A percentile compares a stretch with the other conserved stretches of the same genome.
These are phyloP conservation scores for Chrysoporthe deuterocubensis DNA, from an alignment of 2,329 filamentous ascomycete genomes.

Conservation along the genomic window DNA sequence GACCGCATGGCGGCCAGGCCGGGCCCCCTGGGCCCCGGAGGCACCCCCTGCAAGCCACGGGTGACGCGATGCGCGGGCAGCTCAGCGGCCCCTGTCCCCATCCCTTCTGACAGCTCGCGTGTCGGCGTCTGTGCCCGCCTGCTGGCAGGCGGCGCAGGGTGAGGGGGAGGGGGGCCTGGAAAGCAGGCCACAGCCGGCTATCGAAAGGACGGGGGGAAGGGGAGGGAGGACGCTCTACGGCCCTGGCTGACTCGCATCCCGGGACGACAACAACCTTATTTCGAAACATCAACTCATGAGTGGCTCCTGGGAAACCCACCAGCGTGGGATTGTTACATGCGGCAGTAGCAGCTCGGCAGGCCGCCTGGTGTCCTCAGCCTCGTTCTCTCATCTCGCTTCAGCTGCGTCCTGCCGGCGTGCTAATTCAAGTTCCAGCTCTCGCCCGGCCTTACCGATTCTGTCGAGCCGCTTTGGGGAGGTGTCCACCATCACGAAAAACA, in stretches of 20 bases:
- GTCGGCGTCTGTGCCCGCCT: too few relatives aligned
- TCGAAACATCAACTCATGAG: background rate
- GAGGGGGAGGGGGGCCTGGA: too few relatives aligned
- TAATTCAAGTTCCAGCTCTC: background rate
- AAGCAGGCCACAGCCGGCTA: background rate
- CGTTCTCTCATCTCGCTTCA: slow-evolving; percentile 1
- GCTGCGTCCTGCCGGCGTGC: background rate
- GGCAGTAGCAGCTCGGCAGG: background rate
- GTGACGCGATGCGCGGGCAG: too few relatives aligned
- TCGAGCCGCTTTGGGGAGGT: background rate
- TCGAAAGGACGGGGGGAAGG: background rate
- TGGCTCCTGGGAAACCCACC: background rate
- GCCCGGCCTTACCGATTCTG: background rate
- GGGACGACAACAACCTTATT: slow-evolving; percentile 5
- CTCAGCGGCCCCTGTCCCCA: too few relatives aligned
- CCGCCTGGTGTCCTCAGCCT: background rate
- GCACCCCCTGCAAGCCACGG: too few relatives aligned
- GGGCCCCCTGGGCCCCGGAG: too few relatives aligned
- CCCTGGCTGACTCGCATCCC: slow-evolving; percentile 3
- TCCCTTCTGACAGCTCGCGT: too few relatives aligned
- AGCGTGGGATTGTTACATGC: background rate
- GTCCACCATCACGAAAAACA: background rate
- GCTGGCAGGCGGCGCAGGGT: too few relatives aligned
- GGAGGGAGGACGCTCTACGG: background rate
- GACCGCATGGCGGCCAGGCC: too few relatives aligned